Base-by-base conservation (phyloP, 1,139 yeast genomes). In the Blastobotrys aristatus region DNA sequence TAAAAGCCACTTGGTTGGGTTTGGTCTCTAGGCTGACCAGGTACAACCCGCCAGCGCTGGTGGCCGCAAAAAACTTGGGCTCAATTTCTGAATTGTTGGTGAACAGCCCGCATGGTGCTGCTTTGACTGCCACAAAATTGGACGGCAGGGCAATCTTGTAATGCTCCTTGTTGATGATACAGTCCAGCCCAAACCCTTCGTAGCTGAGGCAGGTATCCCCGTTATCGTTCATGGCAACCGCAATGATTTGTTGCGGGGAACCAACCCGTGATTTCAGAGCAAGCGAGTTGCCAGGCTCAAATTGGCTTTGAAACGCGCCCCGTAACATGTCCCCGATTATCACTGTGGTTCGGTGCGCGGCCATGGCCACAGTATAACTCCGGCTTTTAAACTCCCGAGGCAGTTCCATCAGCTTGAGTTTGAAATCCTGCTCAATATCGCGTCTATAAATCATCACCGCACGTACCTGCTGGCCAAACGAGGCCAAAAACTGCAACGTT, bases 251-350 rank as follows among this genome's bases (percentile, higher is more conserved):
- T 18, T 22, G 26, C 10, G 24, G 24, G 18, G 21, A 24, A 2
- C 38, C 38, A 18, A 34, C n/a, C 5, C 8, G 4, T 14, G 21
- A 4, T 20, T 13, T 18, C 24, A 4, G 4, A 20, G 14, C 2
- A 18, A 30, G 10, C 22, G 39, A 11, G 13, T 4, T 26, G 21
- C 44, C 44, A 2, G 38, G 38, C 10, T 41, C 44, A 24, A 41
- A 41, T 3, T 32, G 2, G 24, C 30, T 41, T 3, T 32, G 8
- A 16, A 21, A 31, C 13, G 37, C 40, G 10, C 49, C 51, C 4
- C 49, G 40, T 8, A 46, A 16, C 42, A 48, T 17, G 34, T 48
- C 51, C 8, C 51, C 51, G 6, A 39, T 26, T 2, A 41, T 36
- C 14, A 48, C 46, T 2, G 22, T 13, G 18, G 29, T 8, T 5